Evolutionary conservation across 352 stramenopile species (phyloP).

Genomic region (Albugo candida): DNA sequence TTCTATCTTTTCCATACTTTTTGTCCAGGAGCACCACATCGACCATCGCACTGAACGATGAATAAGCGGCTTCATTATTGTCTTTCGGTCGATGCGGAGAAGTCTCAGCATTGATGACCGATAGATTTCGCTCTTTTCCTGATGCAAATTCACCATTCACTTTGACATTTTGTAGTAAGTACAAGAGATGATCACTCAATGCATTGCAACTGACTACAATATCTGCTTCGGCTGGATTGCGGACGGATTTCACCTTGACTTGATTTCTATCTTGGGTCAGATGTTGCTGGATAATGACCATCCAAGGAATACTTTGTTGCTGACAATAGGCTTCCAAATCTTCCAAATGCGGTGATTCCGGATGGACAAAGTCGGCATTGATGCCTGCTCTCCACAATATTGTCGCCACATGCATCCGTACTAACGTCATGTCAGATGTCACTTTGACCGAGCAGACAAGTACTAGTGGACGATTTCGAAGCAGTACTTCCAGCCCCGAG

Average conservation of each 20-base stretch:
- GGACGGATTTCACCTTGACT: slow-evolving; percentile 58
- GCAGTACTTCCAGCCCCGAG: slow-evolving; percentile 9
- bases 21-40: slow-evolving; percentile 58
- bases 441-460: slow-evolving; percentile 64
- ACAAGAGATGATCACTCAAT: slow-evolving; percentile 38
- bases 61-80: slow-evolving; percentile 2
- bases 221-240: slow-evolving; percentile 45
- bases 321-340: slow-evolving; percentile 70
- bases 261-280: slow-evolving; percentile 70
- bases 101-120: slow-evolving; percentile 2
- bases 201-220: slow-evolving; percentile 37
- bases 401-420: slow-evolving; percentile 63
- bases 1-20: slow-evolving; percentile 45
- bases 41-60: slow-evolving; percentile 36
- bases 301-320: slow-evolving; percentile 54
- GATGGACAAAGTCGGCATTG: slow-evolving; percentile 63
- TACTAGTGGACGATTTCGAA: slow-evolving; percentile 26
- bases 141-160: background rate
- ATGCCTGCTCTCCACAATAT: slow-evolving; percentile 56
- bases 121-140: background rate
- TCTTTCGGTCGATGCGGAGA: slow-evolving; percentile 13
- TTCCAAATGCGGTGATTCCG: slow-evolving; percentile 54
- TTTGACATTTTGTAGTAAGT: slow-evolving; percentile 11
- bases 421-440: slow-evolving; percentile 41
- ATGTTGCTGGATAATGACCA: slow-evolving; percentile 75